Evolutionary conservation across 2,329 filamentous ascomycete genomes (phyloP), one percentile per base, ranked within the genome.

Genomic region (Botrytis cinerea): DNA sequence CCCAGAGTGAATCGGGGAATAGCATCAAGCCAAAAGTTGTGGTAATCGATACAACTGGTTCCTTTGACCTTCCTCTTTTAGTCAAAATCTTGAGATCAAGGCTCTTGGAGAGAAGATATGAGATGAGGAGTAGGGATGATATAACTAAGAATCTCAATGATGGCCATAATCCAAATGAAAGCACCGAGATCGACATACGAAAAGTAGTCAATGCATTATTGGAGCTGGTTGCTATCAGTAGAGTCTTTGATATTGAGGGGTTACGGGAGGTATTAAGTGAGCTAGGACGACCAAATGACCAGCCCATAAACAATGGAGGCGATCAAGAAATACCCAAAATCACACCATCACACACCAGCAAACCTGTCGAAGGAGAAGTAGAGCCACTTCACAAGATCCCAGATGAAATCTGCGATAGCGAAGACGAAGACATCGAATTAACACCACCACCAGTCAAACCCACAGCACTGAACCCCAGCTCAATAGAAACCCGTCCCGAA

Each of bases 231-330:
- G 84, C 85, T 46, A 83, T 91, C 43, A 87, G 87, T 38, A 83
- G 86, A 38, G 84, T 90, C 1, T 91, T 91, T 76, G 88, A 90
- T 74, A 76, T 89, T 18, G 84, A 89, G 63, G 89, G 89, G 0
- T 76, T 91, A 28, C 86, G 84, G 84, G 87, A 90, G 78, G 87
- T 87, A 1, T 77, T 91, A 48, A 80, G 79, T 2, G 89, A 91
- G 76, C 76, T 89, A 51, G 40, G 74, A 68, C 25, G 57, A 43
- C 51, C 48, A 62, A 9, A 38, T 6, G n/a, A 25, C 35, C 14
- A 2, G 4, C 12, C 2, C 1, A 54, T n/a, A n/a, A 35, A 68
- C 4, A 14, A 70, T 35, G 35, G 14, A 2, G 32, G 2, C n/a
- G n/a, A 46, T 45, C 43, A 40, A 10, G 61, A 64, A 25, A 38